Conservation (phyloP, 768 basidiomycete genomes). For the Mycena alexandri region DNA sequence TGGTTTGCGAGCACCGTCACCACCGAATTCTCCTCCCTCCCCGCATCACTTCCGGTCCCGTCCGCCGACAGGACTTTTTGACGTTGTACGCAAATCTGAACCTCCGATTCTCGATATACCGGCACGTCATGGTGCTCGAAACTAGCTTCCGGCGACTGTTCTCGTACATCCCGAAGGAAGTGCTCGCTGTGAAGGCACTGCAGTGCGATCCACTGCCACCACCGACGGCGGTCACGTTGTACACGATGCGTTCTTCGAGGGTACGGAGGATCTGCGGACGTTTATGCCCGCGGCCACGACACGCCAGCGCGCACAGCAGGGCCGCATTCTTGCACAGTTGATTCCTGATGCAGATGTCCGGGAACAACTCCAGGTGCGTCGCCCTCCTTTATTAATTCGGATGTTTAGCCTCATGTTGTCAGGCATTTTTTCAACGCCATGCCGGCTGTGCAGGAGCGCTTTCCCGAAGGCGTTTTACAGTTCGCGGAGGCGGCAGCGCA, state of each 20-base stretch:
- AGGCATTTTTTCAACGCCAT: constrained; percentile 71
- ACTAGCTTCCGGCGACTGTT: constrained; percentile 69
- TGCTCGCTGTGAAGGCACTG: constrained; percentile 66
- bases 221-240: constrained; percentile 64
- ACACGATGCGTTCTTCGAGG: constrained; percentile 81
- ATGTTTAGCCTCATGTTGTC: not conserved
- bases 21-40: constrained; percentile 55
- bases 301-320: constrained; percentile 60
- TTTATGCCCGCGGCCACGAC: constrained; percentile 51
- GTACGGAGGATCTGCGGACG: constrained; percentile 66
- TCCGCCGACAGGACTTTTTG: constrained; percentile 49
- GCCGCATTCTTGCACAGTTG: constrained; percentile 65
- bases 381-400: not conserved
- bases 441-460: constrained; percentile 65
- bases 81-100: constrained; percentile 54
- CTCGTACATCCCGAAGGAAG: constrained; percentile 75
- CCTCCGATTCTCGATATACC: constrained; percentile 69
- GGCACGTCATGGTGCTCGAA: constrained; percentile 85
- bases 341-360: constrained; percentile 74
- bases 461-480: constrained; percentile 76
- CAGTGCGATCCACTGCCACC: constrained; percentile 94
- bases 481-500: constrained; percentile 70
- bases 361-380: constrained; percentile 63
- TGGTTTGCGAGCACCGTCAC: constrained; percentile 81
- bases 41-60: constrained; percentile 52